These are phyloP conservation scores for Blastomyces silverae DNA, from an alignment of 2,329 filamentous ascomycete genomes.

Conservation along the genomic window DNA sequence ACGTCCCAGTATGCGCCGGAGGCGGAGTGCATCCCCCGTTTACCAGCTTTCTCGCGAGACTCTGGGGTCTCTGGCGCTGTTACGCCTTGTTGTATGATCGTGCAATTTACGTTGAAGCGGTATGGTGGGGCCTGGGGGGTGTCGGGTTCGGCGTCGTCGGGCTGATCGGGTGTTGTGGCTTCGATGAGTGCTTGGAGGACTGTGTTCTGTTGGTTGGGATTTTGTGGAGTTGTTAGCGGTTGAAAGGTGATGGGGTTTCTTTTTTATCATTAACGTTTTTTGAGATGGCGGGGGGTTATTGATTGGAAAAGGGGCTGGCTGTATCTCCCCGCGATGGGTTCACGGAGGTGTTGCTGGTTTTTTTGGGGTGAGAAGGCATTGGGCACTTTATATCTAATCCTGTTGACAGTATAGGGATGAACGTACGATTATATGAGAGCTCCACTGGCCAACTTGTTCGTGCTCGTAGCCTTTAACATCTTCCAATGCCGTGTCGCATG, in stretches of 20 bases:
- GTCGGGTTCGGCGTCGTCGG: constrained; percentile 32
- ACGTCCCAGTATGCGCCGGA: constrained; percentile 48
- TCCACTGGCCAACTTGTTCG: constrained; percentile 77
- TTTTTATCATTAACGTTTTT: constrained; percentile 5
- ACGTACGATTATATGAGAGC: constrained; percentile 83
- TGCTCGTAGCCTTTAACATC: constrained; percentile 78
- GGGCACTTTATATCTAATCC: neutral
- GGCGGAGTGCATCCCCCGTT: constrained; percentile 60
- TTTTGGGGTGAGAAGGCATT: neutral
- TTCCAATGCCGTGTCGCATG: constrained; percentile 71
- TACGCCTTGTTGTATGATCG: constrained; percentile 85
- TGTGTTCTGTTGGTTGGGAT: constrained; percentile 29
- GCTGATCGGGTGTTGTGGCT: constrained; percentile 35
- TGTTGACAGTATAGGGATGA: constrained; percentile 6
- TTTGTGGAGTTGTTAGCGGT: constrained; percentile 1
- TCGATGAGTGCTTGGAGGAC: constrained; percentile 39
- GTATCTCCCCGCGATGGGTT: neutral
- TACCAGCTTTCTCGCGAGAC: constrained; percentile 58
- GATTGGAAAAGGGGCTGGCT: neutral
- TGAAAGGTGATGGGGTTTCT: neutral
- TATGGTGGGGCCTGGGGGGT: constrained; percentile 51
- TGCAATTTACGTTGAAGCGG: constrained; percentile 97
- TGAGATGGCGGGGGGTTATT: constrained; percentile 11
- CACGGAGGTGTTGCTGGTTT: constrained; percentile 1
- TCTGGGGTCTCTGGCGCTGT: constrained; percentile 51